phyloP scores from a whole-genome alignment of 768 basidiomycete genomes.

The Collybiopsis luxurians region DNA sequence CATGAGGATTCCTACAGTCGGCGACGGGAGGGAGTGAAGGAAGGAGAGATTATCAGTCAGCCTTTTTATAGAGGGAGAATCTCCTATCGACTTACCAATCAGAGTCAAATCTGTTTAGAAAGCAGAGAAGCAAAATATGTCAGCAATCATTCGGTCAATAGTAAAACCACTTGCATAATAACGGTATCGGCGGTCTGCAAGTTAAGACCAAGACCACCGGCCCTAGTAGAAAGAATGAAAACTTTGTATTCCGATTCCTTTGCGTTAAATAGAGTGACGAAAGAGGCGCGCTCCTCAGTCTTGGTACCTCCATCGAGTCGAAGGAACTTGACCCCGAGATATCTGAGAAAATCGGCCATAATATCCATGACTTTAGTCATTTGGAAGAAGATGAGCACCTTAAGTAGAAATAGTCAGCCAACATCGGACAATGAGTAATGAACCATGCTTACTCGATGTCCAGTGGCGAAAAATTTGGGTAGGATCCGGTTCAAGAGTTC shows the following conservation, averaged over 20 bases:
- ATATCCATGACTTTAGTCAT: constrained; percentile 99
- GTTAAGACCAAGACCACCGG: constrained; percentile 92
- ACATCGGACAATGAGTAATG: background rate
- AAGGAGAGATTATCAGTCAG: background rate
- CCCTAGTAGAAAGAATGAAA: constrained; percentile 92
- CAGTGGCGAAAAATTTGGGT: constrained; percentile 91
- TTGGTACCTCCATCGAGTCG: constrained; percentile 97
- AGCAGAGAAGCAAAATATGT: constrained; percentile 9
- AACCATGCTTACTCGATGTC: constrained; percentile 68
- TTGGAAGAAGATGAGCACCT: constrained; percentile 99
- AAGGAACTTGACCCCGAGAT: constrained; percentile 82
- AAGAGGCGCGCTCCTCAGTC: constrained; percentile 88
- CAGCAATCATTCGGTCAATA: constrained; percentile 6
- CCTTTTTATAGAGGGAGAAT: background rate
- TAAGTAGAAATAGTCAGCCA: constrained; percentile 6
- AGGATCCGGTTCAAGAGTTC: constrained; percentile 88
- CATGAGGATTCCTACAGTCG: constrained; percentile 84
- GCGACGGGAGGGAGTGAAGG: constrained; percentile 13
- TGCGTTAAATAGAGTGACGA: constrained; percentile 88
- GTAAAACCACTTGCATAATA: constrained; percentile 66
- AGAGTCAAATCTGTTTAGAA: constrained; percentile 61
- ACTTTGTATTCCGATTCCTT: constrained; percentile 83
- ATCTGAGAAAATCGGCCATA: constrained; percentile 92
- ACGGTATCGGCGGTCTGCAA: constrained; percentile 96
- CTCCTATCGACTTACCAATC: constrained; percentile 50